phyloP scores from a whole-genome alignment of 1,284 basidiomycete genomes.

The Trametes pubescens region DNA sequence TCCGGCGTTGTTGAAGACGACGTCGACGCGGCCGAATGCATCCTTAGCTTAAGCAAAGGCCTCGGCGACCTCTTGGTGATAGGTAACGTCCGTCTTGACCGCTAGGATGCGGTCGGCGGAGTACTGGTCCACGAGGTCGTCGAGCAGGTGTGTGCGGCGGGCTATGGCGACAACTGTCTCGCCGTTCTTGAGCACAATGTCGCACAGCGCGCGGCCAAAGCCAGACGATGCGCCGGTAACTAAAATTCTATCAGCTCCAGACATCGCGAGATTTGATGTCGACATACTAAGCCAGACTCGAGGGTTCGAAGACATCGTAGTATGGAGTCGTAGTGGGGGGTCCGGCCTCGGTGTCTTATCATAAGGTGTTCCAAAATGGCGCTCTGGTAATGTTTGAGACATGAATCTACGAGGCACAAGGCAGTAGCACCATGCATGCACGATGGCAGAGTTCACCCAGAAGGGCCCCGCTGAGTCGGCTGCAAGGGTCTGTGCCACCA shows the following conservation, averaged over 20 bases:
- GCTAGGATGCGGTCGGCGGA: slow-evolving; percentile 13
- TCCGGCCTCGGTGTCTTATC: too few species aligned
- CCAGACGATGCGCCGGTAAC: slow-evolving; percentile 11
- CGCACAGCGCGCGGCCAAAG: slow-evolving; percentile 1
- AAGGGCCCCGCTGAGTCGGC: too few species aligned
- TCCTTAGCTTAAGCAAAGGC: background rate
- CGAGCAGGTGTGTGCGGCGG: background rate
- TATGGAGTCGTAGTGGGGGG: too few species aligned
- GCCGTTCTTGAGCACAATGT: slow-evolving; percentile 7
- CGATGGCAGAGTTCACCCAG: too few species aligned
- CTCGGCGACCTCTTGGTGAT: background rate
- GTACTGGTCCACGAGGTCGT: slow-evolving; percentile 5
- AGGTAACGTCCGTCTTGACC: slow-evolving; percentile 7
- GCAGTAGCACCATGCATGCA: too few species aligned
- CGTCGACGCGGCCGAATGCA: slow-evolving; percentile 50
- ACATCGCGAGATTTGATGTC: background rate
- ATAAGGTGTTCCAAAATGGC: too few species aligned
- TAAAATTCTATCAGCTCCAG: background rate
- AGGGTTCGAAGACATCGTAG: background rate
- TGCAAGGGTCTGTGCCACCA: too few species aligned
- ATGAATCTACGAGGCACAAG: too few species aligned
- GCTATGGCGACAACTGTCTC: slow-evolving; percentile 8
- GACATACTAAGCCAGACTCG: slow-evolving; percentile 14
- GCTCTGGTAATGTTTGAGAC: too few species aligned
- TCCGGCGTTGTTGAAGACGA: slow-evolving; percentile 54